Conservation (phyloP, 2,329 filamentous ascomycete species). For the Fusarium virguliforme region DNA sequence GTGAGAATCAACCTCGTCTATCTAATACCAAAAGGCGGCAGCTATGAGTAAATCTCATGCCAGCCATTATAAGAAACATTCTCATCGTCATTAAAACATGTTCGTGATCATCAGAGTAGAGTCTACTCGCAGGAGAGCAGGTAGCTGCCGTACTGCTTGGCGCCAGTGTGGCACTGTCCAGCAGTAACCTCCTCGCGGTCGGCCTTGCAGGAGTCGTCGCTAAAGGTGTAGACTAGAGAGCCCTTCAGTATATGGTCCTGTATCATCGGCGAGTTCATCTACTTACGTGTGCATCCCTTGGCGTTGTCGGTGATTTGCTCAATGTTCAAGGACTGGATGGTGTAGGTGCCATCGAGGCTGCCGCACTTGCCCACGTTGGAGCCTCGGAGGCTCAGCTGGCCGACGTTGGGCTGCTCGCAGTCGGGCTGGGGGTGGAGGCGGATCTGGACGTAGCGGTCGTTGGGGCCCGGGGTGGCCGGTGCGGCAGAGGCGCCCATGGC, state of each 20-base stretch:
- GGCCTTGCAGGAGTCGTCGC: not conserved
- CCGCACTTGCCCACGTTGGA: constrained; percentile 11
- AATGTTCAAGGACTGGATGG: constrained; percentile 4
- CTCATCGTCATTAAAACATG: not conserved
- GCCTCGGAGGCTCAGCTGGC: constrained; percentile 20
- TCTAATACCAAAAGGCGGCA: not conserved
- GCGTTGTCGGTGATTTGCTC: not conserved
- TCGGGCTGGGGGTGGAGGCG: constrained; percentile 14
- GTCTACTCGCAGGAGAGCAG: constrained; percentile 6
- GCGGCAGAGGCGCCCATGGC: constrained; percentile 3
- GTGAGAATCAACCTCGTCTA: constrained; percentile 7
- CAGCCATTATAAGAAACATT: not conserved
- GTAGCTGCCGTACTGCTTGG: constrained; percentile 12
- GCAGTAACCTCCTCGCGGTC: not conserved
- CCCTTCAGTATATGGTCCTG: not conserved
- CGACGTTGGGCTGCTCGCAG: constrained; percentile 20
- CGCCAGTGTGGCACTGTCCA: constrained; percentile 6
- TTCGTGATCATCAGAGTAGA: not conserved
- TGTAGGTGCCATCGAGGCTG: not conserved
- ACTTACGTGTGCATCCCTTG: not conserved
- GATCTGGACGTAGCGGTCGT: constrained; percentile 12
- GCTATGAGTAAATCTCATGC: not conserved
- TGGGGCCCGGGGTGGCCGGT: not conserved
- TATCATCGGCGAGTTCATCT: not conserved
- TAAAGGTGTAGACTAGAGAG: not conserved